Percentiles rank a stretch among this genome's conserved stretches.
Conservation (phyloP, 2,329 filamentous ascomycete genomes). For the Trichothecium sympodiale region DNA sequence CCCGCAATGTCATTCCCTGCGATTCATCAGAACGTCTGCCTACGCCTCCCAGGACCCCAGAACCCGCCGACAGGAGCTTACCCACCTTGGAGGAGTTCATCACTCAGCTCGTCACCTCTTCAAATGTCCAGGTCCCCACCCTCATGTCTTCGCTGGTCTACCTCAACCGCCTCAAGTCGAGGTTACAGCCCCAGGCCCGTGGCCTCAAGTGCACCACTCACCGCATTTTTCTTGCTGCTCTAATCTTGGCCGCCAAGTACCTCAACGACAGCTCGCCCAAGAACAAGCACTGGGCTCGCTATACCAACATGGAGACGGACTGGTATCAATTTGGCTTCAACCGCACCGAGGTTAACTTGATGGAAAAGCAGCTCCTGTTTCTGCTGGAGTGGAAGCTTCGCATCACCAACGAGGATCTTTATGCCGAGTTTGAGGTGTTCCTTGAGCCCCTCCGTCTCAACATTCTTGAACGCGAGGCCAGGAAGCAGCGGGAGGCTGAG, state of each 20-base stretch:
- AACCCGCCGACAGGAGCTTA: constrained; percentile 42
- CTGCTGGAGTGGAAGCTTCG: constrained; percentile 90
- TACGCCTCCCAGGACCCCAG: constrained; percentile 39
- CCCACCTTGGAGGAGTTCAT: constrained; percentile 88
- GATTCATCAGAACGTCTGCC: constrained; percentile 41
- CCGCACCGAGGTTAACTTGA: constrained; percentile 91
- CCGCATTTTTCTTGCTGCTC: constrained; percentile 86
- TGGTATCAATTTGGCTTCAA: constrained; percentile 73
- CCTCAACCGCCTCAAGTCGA: constrained; percentile 70
- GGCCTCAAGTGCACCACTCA: constrained; percentile 94
- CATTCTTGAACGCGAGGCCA: constrained; percentile 37
- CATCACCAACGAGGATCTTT: constrained; percentile 76
- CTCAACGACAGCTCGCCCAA: constrained; percentile 97
- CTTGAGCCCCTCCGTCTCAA: constrained; percentile 68
- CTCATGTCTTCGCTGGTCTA: constrained; percentile 96
- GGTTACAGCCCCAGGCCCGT: constrained; percentile 87
- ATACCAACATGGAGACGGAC: constrained; percentile 65
- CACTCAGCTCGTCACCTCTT: constrained; percentile 76
- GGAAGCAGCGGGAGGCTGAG: constrained; percentile 38
- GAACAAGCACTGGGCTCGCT: constrained; percentile 99
- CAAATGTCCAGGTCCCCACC: constrained; percentile 93
- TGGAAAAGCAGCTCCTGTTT: constrained; percentile 97
- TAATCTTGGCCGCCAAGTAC: constrained; percentile 88
- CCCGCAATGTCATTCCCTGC: constrained; percentile 69
- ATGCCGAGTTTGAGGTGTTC: constrained; percentile 79